Evolutionary conservation across 139 green algal genomes (phyloP).

Genomic region (Chlorella sp.): DNA sequence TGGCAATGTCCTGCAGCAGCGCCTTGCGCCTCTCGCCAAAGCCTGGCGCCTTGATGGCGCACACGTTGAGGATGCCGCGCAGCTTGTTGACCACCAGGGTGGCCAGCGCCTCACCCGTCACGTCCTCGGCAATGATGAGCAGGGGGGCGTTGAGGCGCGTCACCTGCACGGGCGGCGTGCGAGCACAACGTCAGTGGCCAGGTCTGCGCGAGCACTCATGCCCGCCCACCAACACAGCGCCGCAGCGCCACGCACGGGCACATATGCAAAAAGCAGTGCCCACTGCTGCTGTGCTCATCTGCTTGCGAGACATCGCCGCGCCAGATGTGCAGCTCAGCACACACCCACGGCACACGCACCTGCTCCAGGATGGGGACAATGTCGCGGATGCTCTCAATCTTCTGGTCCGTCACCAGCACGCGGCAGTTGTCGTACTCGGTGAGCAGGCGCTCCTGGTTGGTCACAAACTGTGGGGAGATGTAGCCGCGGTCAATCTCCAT

Average conservation of each 20-base stretch:
- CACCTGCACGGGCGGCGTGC: constrained; percentile 46
- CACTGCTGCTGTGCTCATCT: too few relatives aligned
- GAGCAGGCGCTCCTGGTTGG: constrained; percentile 66
- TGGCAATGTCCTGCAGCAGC: constrained; percentile 95
- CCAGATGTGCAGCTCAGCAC: too few relatives aligned
- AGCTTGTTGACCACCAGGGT: constrained; percentile 99
- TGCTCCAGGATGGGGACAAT: constrained; percentile 79
- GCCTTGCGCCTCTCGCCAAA: constrained; percentile 98
- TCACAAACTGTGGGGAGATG: constrained; percentile 78
- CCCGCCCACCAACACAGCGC: too few relatives aligned
- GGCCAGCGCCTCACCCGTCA: constrained; percentile 90
- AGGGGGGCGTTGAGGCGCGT: constrained; percentile 72
- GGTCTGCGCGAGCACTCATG: too few relatives aligned
- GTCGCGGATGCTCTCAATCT: constrained; percentile 70
- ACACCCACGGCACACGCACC: too few relatives aligned
- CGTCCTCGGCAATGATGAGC: constrained; percentile 96
- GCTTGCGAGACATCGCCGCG: too few relatives aligned
- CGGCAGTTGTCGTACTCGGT: constrained; percentile 88
- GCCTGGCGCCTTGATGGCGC: constrained; percentile 93
- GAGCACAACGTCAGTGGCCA: neutral
- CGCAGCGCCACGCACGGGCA: too few relatives aligned
- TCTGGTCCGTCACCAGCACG: constrained; percentile 95
- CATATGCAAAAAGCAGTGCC: neutral
- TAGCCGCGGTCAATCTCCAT: constrained; percentile 97
- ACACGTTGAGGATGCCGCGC: constrained; percentile 90